Evolutionary conservation across 1,284 basidiomycete genomes (phyloP).

Genomic region (Ceratobasidium sp.): DNA sequence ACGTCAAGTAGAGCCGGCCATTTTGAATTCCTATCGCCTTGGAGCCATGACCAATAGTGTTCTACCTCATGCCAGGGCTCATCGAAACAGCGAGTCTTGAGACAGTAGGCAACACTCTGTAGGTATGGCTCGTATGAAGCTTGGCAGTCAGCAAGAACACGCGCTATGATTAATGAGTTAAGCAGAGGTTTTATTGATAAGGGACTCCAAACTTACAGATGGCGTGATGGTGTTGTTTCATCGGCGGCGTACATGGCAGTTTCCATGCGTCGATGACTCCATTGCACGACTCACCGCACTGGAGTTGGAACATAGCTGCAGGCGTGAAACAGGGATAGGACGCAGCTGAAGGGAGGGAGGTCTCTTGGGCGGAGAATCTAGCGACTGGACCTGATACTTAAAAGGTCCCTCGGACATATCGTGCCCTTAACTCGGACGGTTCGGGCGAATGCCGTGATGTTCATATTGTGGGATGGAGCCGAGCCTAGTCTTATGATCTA

Average conservation of each 20-base stretch:
- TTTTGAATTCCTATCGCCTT: slow-evolving; percentile 22
- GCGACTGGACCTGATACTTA: background rate
- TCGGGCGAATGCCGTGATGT: background rate
- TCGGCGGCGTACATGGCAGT: slow-evolving; percentile 24
- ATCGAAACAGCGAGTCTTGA: slow-evolving; percentile 20
- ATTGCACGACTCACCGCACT: slow-evolving; percentile 40
- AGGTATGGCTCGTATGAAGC: slow-evolving; percentile 19
- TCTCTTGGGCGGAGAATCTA: background rate
- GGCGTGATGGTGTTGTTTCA: slow-evolving; percentile 37
- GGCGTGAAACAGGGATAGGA: background rate
- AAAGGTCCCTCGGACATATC: background rate
- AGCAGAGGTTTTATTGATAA: background rate
- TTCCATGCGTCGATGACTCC: slow-evolving; percentile 37
- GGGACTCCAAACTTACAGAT: slow-evolving; percentile 20
- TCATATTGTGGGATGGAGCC: background rate
- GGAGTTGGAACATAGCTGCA: slow-evolving; percentile 32
- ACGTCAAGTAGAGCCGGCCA: slow-evolving; percentile 14
- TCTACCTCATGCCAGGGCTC: slow-evolving; percentile 21
- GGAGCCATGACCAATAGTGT: slow-evolving; percentile 41
- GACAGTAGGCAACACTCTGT: slow-evolving; percentile 27
- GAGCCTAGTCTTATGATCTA: no score
- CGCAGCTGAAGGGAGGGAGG: background rate
- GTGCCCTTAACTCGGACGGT: background rate
- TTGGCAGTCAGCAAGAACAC: slow-evolving; percentile 19
- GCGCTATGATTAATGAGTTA: slow-evolving; percentile 2